phyloP scores from a whole-genome alignment of 2,329 filamentous ascomycete genomes.

The Neonectria neomacrospora region DNA sequence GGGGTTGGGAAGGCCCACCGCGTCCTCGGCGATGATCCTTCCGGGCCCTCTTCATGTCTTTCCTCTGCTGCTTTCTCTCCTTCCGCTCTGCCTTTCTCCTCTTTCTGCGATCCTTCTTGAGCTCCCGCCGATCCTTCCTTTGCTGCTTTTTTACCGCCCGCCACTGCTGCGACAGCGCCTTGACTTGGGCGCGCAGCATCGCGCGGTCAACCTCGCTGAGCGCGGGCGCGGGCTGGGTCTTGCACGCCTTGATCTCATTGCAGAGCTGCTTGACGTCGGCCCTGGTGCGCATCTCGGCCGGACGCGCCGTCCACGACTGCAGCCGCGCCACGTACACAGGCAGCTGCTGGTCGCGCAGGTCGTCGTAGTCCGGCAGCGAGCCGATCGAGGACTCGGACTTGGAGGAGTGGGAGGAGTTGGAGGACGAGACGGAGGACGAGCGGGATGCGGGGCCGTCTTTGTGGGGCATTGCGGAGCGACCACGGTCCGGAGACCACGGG shows the following conservation, averaged over 20 bases:
- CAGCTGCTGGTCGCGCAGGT: constrained; percentile 61
- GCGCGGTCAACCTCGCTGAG: constrained; percentile 39
- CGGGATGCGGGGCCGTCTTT: constrained; percentile 39
- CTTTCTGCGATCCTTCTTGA: constrained; percentile 46
- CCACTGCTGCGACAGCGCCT: constrained; percentile 56
- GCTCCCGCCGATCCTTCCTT: constrained; percentile 45
- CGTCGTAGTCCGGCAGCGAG: constrained; percentile 65
- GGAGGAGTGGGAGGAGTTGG: constrained; percentile 50
- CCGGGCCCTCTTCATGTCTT: constrained; percentile 45
- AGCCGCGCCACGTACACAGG: constrained; percentile 58
- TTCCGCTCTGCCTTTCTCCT: constrained; percentile 47
- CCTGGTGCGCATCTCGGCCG: constrained; percentile 61
- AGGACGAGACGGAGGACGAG: constrained; percentile 51
- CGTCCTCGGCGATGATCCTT: constrained; percentile 46
- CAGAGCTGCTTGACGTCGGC: constrained; percentile 55
- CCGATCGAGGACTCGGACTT: constrained; percentile 58
- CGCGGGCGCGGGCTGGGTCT: constrained; percentile 26
- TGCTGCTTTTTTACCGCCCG: constrained; percentile 49
- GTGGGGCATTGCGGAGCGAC: constrained; percentile 27
- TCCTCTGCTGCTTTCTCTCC: constrained; percentile 47
- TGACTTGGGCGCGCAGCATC: constrained; percentile 57
- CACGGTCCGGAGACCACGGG: constrained; percentile 20
- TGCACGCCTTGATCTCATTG: constrained; percentile 56
- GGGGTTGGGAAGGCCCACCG: constrained; percentile 11
- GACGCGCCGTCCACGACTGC: constrained; percentile 60